These are phyloP conservation scores for Ananas comosus DNA, from an alignment of 176 grass and related monocot genomes.

Conservation along the genomic window DNA sequence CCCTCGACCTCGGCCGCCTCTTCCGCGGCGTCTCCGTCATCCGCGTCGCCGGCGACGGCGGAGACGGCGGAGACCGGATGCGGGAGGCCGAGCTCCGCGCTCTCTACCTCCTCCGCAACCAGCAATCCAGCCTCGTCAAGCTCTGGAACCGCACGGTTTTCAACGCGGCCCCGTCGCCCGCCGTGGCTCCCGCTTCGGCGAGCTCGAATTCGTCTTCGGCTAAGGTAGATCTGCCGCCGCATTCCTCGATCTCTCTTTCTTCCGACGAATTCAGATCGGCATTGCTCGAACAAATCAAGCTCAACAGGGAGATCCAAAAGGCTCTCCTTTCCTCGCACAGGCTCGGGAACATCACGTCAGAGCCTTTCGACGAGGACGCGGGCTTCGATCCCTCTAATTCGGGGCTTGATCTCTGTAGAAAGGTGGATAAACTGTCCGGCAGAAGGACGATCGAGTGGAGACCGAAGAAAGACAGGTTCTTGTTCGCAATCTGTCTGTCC, in stretches of 20 bases:
- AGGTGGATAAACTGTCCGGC: slow-evolving; percentile 29
- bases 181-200: slow-evolving; percentile 8
- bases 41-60: slow-evolving; percentile 27
- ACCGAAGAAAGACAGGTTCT: slow-evolving; percentile 68
- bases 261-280: slow-evolving; percentile 51
- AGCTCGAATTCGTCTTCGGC: slow-evolving; percentile 14
- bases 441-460: slow-evolving; percentile 83
- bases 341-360: slow-evolving; percentile 20
- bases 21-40: slow-evolving; percentile 42
- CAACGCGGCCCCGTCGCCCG: slow-evolving; percentile 1
- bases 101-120: slow-evolving; percentile 68
- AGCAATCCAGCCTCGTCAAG: slow-evolving; percentile 53
- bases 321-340: slow-evolving; percentile 62
- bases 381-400: slow-evolving; percentile 41
- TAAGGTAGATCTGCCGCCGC: slow-evolving; percentile 10
- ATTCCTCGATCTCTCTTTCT: slow-evolving; percentile 18
- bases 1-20: slow-evolving; percentile 36
- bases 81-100: slow-evolving; percentile 72
- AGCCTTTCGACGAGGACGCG: slow-evolving; percentile 19
- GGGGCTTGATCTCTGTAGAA: slow-evolving; percentile 36
- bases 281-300: slow-evolving; percentile 62
- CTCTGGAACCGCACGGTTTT: slow-evolving; percentile 48
- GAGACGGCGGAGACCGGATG: slow-evolving; percentile 44
- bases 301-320: slow-evolving; percentile 72
- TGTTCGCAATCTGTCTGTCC: slow-evolving; percentile 71